Conservation (phyloP, 352 stramenopile genomes). For the Aphanomyces stellatus region DNA sequence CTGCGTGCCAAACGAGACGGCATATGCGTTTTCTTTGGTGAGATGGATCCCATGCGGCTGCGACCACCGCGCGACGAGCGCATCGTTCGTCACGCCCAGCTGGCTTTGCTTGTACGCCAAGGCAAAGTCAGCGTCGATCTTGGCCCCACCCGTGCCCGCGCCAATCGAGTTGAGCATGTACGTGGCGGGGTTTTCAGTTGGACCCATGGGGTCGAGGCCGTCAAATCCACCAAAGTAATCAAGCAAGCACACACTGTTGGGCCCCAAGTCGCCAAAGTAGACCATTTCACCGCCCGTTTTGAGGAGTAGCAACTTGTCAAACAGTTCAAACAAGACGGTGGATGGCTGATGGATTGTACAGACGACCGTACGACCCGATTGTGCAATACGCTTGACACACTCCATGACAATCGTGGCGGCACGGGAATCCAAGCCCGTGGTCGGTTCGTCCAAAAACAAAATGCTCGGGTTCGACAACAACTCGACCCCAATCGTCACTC, state of each 20-base stretch:
- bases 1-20: constrained; percentile 17
- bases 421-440: constrained; percentile 82
- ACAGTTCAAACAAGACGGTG: constrained; percentile 58
- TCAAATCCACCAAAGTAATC: constrained; percentile 47
- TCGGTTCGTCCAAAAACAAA: constrained; percentile 93
- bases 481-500: constrained; percentile 90
- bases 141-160: constrained; percentile 24
- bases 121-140: constrained; percentile 32
- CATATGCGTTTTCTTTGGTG: background rate
- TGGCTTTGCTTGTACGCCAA: constrained; percentile 33
- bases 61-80: background rate
- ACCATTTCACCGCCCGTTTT: constrained; percentile 49
- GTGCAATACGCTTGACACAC: constrained; percentile 41
- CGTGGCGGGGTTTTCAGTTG: constrained; percentile 73
- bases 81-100: background rate
- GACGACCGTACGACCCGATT: constrained; percentile 70
- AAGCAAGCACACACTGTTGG: constrained; percentile 34
- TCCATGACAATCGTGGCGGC: constrained; percentile 87
- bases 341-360: constrained; percentile 78
- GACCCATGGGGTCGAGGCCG: constrained; percentile 30
- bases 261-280: constrained; percentile 38
- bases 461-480: constrained; percentile 91
- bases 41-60: background rate
- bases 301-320: constrained; percentile 70
- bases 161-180: constrained; percentile 77